Evolutionary conservation across 345 rosid genomes (phyloP).

Genomic region (Eutrema heterophyllum): DNA sequence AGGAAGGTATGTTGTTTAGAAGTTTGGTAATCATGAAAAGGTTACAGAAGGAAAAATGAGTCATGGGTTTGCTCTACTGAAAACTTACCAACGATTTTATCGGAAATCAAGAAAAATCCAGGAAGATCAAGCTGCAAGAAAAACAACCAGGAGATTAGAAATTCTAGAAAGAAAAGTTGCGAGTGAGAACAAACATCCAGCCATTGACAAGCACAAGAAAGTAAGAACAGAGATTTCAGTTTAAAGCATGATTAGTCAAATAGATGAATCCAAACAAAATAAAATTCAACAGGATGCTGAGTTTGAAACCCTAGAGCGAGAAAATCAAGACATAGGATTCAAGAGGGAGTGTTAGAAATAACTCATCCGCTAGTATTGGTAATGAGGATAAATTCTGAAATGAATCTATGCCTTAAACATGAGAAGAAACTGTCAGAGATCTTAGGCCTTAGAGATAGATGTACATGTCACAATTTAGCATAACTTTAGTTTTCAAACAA

Average conservation of each 20-base stretch:
- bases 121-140: background rate
- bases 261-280: background rate
- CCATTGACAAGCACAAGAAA: background rate
- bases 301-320: background rate
- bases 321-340: background rate
- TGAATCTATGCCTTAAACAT: background rate
- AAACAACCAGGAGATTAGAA: background rate
- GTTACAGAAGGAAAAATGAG: background rate
- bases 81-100: background rate
- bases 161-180: background rate
- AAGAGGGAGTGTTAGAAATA: background rate
- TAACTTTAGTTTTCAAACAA: background rate
- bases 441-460: background rate
- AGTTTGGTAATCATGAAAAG: background rate
- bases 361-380: background rate
- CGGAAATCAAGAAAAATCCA: background rate
- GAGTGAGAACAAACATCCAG: background rate
- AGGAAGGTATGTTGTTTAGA: background rate
- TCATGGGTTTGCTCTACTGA: background rate
- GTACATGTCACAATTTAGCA: slow-evolving; percentile 1
- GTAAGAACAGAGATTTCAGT: background rate
- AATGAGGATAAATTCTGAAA: background rate
- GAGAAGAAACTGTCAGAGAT: background rate
- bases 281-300: background rate
- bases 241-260: background rate